These are phyloP conservation scores for Nannochloris sp. DNA, from an alignment of 139 green algal genomes.

Conservation along the genomic window DNA sequence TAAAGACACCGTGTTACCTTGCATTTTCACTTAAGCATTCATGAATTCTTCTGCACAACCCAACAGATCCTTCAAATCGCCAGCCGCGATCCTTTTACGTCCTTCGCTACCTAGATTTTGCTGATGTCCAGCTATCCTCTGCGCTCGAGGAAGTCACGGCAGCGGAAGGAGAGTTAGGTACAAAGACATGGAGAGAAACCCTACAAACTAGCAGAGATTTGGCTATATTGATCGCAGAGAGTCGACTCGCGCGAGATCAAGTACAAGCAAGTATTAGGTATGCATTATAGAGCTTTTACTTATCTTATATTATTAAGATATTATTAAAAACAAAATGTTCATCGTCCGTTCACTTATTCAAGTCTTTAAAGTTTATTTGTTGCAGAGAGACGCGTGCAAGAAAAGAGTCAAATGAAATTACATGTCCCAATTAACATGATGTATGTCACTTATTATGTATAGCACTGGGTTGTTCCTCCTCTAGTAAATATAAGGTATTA, in stretches of 20 bases:
- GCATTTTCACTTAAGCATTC: too few species aligned
- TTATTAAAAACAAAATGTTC: too few species aligned
- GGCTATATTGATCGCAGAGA: neutral
- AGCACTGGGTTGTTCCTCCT: neutral
- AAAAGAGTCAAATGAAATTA: conserved; percentile 4
- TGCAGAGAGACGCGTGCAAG: neutral
- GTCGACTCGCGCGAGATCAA: neutral
- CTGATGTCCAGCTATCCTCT: neutral
- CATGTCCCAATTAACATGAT: neutral
- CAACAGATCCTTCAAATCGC: neutral
- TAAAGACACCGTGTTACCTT: too few species aligned
- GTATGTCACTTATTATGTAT: too few species aligned
- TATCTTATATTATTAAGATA: neutral
- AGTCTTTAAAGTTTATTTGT: too few species aligned
- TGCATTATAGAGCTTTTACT: neutral
- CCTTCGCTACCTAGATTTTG: conserved; percentile 11
- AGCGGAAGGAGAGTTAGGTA: neutral
- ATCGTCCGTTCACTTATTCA: too few species aligned
- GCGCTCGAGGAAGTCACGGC: neutral
- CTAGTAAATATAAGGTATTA: conserved; percentile 47
- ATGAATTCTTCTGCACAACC: too few species aligned
- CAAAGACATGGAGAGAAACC: neutral
- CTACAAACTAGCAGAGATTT: neutral
- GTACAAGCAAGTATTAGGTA: neutral
- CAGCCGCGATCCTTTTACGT: neutral